Percentiles rank a stretch among this genome's conserved stretches.
phyloP scores from a whole-genome alignment of 257 asterid genomes.

The Handroanthus guayacan region DNA sequence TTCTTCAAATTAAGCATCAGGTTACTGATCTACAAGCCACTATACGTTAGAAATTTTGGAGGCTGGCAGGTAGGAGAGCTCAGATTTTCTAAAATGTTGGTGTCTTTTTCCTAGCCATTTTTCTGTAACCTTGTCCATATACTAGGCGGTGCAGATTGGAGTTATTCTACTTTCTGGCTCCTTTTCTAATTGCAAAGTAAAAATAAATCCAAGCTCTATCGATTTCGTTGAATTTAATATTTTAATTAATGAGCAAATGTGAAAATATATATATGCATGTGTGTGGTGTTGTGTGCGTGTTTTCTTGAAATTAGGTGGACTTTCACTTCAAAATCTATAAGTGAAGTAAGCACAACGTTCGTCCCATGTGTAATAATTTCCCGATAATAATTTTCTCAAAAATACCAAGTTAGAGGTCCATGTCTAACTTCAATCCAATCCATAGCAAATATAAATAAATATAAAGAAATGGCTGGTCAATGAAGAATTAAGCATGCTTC shows the following conservation, averaged over 20 bases:
- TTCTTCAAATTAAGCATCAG: background rate
- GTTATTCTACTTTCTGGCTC: constrained; percentile 19
- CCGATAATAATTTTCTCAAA: background rate
- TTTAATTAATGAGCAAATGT: too few relatives aligned
- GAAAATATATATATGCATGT: background rate
- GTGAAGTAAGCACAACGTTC: background rate
- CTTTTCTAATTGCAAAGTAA: background rate
- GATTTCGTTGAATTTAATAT: too few relatives aligned
- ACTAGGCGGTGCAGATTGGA: constrained; percentile 40
- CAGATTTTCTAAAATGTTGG: background rate
- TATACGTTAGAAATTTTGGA: background rate
- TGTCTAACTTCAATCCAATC: too few relatives aligned
- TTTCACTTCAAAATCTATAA: too few relatives aligned
- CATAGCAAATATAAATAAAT: too few relatives aligned
- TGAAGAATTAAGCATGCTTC: constrained; percentile 5
- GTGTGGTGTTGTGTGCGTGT: background rate
- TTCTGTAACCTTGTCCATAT: constrained; percentile 22
- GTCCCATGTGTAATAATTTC: background rate
- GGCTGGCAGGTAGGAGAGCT: background rate
- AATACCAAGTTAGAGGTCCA: too few relatives aligned
- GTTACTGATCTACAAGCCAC: background rate
- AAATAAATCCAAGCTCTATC: background rate
- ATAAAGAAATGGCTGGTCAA: background rate
- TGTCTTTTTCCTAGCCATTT: constrained; percentile 29
- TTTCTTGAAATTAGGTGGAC: background rate